Evolutionary conservation across 768 basidiomycete genomes (phyloP).

Genomic region (Pleurotus tuber-regium): DNA sequence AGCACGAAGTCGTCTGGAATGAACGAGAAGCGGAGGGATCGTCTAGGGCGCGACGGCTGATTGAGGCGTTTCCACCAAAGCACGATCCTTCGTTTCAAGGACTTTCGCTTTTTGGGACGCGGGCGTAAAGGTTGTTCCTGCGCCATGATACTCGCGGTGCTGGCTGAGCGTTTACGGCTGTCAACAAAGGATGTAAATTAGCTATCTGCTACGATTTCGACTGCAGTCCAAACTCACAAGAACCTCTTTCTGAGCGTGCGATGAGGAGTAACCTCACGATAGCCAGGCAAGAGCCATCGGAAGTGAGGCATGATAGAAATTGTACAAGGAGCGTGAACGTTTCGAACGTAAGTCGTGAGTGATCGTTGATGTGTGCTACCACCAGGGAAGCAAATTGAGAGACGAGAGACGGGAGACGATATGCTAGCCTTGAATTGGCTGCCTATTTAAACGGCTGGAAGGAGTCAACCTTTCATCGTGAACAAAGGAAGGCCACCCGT

Average conservation of each 20-base stretch:
- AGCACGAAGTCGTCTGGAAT: conserved; percentile 31
- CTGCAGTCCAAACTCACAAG: not conserved
- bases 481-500: not conserved
- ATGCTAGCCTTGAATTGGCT: not conserved
- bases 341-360: not conserved
- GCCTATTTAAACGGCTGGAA: not conserved
- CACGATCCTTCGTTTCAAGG: conserved; percentile 23
- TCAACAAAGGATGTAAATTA: conserved; percentile 6
- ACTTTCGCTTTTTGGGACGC: conserved; percentile 9
- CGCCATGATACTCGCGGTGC: not conserved
- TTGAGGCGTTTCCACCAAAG: conserved; percentile 30
- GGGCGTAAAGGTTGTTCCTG: not conserved
- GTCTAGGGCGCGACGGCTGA: conserved; percentile 18
- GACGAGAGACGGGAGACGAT: not conserved
- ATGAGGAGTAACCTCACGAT: not conserved
- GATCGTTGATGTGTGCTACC: not conserved
- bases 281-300: not conserved
- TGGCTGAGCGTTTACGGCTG: conserved; percentile 6
- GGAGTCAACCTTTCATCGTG: not conserved
- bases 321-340: not conserved
- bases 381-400: not conserved
- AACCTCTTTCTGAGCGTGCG: not conserved
- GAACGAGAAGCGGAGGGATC: conserved; percentile 30
- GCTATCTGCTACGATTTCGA: not conserved
- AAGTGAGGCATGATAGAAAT: not conserved